These are phyloP conservation scores for Erysimum pusillum DNA, from an alignment of 441 rosid genomes.

Conservation along the genomic window DNA sequence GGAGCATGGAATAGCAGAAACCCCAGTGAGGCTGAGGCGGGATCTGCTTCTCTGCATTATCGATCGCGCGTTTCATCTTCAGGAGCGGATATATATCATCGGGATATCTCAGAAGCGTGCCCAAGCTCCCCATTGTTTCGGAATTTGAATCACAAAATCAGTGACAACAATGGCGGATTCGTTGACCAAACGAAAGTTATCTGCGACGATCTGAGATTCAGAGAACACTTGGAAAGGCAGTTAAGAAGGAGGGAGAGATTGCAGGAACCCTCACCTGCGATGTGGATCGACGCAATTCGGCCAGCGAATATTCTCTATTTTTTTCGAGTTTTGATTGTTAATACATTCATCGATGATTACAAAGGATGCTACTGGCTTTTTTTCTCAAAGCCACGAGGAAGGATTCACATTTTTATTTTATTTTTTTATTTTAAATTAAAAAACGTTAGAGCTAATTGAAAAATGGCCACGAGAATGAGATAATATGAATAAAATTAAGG, in stretches of 20 bases:
- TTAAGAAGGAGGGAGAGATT: background rate
- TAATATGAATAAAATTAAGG: too few species aligned
- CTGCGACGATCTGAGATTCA: constrained; percentile 31
- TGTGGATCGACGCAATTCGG: constrained; percentile 36
- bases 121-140: constrained; percentile 72
- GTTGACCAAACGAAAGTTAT: too few species aligned
- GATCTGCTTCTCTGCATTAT: constrained; percentile 88
- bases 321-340: background rate
- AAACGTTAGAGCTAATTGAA: background rate
- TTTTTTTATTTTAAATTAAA: background rate
- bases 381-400: background rate
- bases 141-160: constrained; percentile 7
- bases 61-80: constrained; percentile 82
- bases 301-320: constrained; percentile 14
- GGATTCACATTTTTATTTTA: constrained; percentile 2
- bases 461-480: background rate
- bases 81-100: constrained; percentile 83
- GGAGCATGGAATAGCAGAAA: constrained; percentile 89
- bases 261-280: constrained; percentile 29
- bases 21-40: constrained; percentile 92
- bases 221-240: constrained; percentile 2
- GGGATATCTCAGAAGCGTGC: constrained; percentile 75
- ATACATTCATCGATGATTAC: constrained; percentile 43
- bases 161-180: constrained; percentile 18
- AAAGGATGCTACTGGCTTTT: constrained; percentile 5